Evolutionary conservation across 129 eudicot genomes (phyloP), one percentile per base, ranked within the genome.

Genomic region (Smallanthus sonchifolius): DNA sequence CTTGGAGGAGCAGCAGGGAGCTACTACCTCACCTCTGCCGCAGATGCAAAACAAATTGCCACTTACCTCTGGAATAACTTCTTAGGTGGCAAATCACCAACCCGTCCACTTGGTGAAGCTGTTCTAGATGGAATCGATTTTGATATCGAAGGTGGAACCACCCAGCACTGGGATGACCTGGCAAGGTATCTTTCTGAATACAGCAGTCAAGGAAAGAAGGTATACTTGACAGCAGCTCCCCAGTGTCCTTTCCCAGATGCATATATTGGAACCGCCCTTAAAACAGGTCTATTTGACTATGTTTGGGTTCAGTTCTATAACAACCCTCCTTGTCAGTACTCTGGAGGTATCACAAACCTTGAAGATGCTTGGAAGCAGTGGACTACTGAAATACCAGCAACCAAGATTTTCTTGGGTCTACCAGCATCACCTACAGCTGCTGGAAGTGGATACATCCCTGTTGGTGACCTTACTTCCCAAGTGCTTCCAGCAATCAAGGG

Each of bases 201-300:
- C 48, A 71, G 77, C 55, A 66, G 40, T 10, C 44, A 38, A 8
- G 70, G 81, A 13, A 79, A 77, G 61, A 75, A 82, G 57, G 90
- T 86, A 9, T 56, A 72, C 70, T 38, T 86, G 62, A 65, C 80
- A 0, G 84, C 89, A 14, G 77, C 89, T 7, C 87, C 86, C 0
- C 86, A 82, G 39, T 85, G 86, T 81, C 84, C 87, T 1, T 82
- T 63, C 36, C 90, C 90, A 1, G 87, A 86, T 70, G 76, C 76
- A 0, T 78, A 67, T 37, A 43, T 80, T 13, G 84, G 87, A 16
- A 51, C 49, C 0, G 87, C 87, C 2, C 60, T 86, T 17, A 66
- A 80, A 40, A 86, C 84, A 6, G 86, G 86, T 2, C 73, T 84
- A 6, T 84, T 81, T 60, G 83, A 84, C 85, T 81, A 77, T 39